Base-by-base conservation (phyloP, 2,329 filamentous ascomycete species). In the Lachnellula willkommii region DNA sequence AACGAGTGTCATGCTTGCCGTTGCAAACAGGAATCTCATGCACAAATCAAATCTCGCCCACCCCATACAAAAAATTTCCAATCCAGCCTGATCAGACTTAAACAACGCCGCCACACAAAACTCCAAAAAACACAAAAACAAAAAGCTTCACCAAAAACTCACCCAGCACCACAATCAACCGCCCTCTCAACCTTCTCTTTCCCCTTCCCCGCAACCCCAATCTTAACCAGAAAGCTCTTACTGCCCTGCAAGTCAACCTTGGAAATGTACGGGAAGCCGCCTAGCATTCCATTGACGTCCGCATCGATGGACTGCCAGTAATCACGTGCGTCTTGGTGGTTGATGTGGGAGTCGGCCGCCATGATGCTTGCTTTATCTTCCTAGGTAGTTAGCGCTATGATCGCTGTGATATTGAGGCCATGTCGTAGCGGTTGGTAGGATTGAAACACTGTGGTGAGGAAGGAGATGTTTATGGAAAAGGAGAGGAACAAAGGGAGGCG, bases 251-350 rank as follows among this genome's bases (percentile, higher is more conserved):
- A 76, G 69, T 92, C 89, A 57, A 88, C 79, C 59, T 82, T 80
- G 36, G 83, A 87, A 66, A 89, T 79, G 69, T 84, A 78, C 1
- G 82, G 82, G 75, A 71, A 92, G 56, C 80, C 89, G 59, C 90
- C 91, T 1, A 95, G 85, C 86, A 94, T 92, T 67, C 90, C 89
- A 64, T 87, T 80, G 60, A 81, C 78, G 58, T 79, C 77, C 11
- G 79, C 73, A 39, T 76, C 72, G 55, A 80, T 75, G 39, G 67
- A 66, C 58, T 75, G 74, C 80, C 79, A 83, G 72, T 83, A 81
- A 12, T 63, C 55, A 20, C 56, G 58, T 4, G 66, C 62, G 55
- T 67, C 55, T 43, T 63, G 53, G 47, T 69, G 67, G 51, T 69
- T 68, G 50, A 70, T 70, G 8, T 63, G 57, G 5, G 63, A 52